Evolutionary conservation across 78 protist genomes (phyloP).

Genomic region (Guillardia theta): DNA sequence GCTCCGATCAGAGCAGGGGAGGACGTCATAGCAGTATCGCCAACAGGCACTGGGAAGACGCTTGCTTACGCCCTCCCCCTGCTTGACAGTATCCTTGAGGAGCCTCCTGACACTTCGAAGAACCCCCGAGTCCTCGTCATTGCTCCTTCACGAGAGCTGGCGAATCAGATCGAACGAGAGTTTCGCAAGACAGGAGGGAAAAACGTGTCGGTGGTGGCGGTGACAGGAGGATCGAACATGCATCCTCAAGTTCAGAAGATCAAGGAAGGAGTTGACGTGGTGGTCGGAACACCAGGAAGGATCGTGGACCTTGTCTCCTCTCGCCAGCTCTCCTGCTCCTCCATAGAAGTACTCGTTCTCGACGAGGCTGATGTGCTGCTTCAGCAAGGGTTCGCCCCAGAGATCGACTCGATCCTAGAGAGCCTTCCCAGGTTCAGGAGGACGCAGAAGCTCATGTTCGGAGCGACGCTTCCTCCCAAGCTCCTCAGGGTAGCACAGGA

Average conservation of each 20-base stretch:
- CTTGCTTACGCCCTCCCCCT: constrained; percentile 37
- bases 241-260: not conserved
- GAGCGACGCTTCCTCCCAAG: not conserved
- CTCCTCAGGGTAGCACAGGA: not conserved
- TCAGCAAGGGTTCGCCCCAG: constrained; percentile 44
- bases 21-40: constrained; percentile 57
- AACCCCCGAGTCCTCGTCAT: constrained; percentile 24
- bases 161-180: constrained; percentile 41
- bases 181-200: not conserved
- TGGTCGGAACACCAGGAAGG: constrained; percentile 63
- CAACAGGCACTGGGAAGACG: constrained; percentile 59
- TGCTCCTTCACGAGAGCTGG: constrained; percentile 69
- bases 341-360: not conserved
- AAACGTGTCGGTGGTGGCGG: not conserved
- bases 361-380: constrained; percentile 75
- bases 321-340: constrained; percentile 49
- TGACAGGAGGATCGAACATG: not conserved
- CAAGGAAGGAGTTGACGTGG: constrained; percentile 25
- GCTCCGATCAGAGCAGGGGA: constrained; percentile 41
- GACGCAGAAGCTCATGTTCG: not conserved
- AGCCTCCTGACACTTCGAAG: not conserved
- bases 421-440: not conserved
- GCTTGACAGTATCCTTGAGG: not conserved
- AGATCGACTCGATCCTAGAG: not conserved
- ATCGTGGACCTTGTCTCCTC: constrained; percentile 37